phyloP scores from a whole-genome alignment of 352 stramenopile genomes.

The Phytophthora agathidicida region DNA sequence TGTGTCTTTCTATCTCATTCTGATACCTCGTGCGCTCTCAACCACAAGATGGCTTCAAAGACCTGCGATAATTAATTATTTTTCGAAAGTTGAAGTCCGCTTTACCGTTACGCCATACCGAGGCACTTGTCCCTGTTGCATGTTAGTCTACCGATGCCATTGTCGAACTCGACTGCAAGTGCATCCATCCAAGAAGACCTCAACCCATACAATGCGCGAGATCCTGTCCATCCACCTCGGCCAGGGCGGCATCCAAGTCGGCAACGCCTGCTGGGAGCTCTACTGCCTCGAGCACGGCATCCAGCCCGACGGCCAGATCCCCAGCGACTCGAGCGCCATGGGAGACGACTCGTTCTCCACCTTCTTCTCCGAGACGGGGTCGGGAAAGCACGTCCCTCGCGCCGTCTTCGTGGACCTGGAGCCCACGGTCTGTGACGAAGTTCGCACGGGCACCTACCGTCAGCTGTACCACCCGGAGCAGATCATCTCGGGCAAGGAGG shows the following conservation, averaged over 20 bases:
- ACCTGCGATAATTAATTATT: slow-evolving; percentile 11
- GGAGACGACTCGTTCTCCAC: slow-evolving; percentile 65
- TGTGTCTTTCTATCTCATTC: background rate
- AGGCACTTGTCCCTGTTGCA: background rate
- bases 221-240: slow-evolving; percentile 97
- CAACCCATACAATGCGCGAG: slow-evolving; percentile 81
- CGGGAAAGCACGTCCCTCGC: slow-evolving; percentile 53
- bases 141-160: slow-evolving; percentile 6
- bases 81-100: slow-evolving; percentile 7
- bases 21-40: background rate
- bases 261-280: slow-evolving; percentile 93
- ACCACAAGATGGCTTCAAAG: background rate
- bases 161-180: slow-evolving; percentile 14
- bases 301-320: slow-evolving; percentile 90
- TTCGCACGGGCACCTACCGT: slow-evolving; percentile 94
- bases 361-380: slow-evolving; percentile 88
- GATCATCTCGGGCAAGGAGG: slow-evolving; percentile 98
- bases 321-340: slow-evolving; percentile 40
- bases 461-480: slow-evolving; percentile 98
- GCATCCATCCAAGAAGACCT: background rate
- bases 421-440: slow-evolving; percentile 96
- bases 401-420: slow-evolving; percentile 98
- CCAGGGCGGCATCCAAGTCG: slow-evolving; percentile 87
- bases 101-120: slow-evolving; percentile 4
- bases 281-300: slow-evolving; percentile 94